Conservation (phyloP, 305 asterid species). For the Rubia occidens region DNA sequence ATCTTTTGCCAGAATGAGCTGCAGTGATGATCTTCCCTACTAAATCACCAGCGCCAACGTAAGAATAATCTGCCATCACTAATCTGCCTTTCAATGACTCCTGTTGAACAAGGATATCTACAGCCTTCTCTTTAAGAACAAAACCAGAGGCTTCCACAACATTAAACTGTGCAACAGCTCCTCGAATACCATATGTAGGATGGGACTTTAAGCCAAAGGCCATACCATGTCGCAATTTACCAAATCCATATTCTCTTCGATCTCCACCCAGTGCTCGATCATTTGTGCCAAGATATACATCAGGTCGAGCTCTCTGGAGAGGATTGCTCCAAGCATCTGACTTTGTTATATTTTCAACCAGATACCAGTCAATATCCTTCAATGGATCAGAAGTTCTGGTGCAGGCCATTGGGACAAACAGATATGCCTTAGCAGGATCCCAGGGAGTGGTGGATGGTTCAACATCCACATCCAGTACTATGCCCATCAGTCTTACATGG, state of each 20-base stretch:
- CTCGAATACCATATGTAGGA: constrained; percentile 97
- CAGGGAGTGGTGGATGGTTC: constrained; percentile 98
- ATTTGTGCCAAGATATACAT: constrained; percentile 94
- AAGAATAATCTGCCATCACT: constrained; percentile 82
- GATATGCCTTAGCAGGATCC: constrained; percentile 90
- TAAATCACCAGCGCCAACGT: constrained; percentile 54
- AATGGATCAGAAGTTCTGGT: constrained; percentile 34
- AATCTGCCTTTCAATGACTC: constrained; percentile 43
- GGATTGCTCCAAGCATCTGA: constrained; percentile 87
- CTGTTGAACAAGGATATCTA: constrained; percentile 33
- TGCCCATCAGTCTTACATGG: constrained; percentile 97
- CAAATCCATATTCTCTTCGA: constrained; percentile 90
- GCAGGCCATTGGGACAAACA: constrained; percentile 67
- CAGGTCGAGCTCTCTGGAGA: constrained; percentile 98
- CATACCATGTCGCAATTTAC: constrained; percentile 86
- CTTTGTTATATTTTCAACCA: constrained; percentile 52
- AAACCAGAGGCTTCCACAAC: constrained; percentile 94
- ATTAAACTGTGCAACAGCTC: constrained; percentile 92
- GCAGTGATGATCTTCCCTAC: constrained; percentile 89
- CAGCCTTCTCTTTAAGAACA: constrained; percentile 52
- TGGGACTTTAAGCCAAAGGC: constrained; percentile 72
- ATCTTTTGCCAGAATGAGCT: constrained; percentile 98
- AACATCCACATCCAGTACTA: constrained; percentile 97
- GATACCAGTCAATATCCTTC: constrained; percentile 64
- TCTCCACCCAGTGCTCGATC: constrained; percentile 97